These are phyloP conservation scores for Hypomontagnella submonticulosa DNA, from an alignment of 495 filamentous ascomycete species.

Conservation along the genomic window DNA sequence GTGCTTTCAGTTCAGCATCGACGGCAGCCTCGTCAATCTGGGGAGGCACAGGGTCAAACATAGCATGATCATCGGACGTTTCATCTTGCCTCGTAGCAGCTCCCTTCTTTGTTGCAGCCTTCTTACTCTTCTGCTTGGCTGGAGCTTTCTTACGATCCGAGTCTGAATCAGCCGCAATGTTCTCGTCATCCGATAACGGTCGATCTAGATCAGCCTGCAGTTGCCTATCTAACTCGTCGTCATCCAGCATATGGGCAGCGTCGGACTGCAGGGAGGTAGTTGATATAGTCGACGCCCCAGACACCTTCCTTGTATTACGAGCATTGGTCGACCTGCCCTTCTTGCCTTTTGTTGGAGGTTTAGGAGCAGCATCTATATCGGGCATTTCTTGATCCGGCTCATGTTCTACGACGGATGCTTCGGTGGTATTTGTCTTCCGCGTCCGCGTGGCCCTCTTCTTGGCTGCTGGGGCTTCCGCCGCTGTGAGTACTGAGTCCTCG, in stretches of 20 bases:
- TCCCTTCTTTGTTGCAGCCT: constrained; percentile 37
- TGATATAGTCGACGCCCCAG: constrained; percentile 55
- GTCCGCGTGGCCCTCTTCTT: constrained; percentile 74
- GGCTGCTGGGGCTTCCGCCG: constrained; percentile 64
- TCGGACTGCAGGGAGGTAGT: constrained; percentile 52
- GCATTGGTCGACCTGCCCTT: constrained; percentile 49
- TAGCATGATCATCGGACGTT: constrained; percentile 49
- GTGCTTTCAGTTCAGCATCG: constrained; percentile 55
- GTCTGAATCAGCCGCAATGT: constrained; percentile 51
- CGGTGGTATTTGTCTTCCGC: constrained; percentile 48
- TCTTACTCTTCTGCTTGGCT: constrained; percentile 51
- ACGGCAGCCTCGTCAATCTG: constrained; percentile 59
- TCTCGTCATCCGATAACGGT: constrained; percentile 67
- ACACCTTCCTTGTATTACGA: constrained; percentile 64
- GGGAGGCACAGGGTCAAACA: constrained; percentile 56
- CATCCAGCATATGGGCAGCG: constrained; percentile 57
- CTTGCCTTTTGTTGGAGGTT: constrained; percentile 45
- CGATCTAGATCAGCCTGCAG: constrained; percentile 74
- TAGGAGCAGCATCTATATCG: constrained; percentile 43
- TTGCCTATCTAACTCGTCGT: constrained; percentile 76
- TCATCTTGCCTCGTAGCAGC: constrained; percentile 21
- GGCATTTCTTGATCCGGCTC: constrained; percentile 50
- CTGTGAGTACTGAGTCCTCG: constrained; percentile 54
- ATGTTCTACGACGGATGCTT: constrained; percentile 38
- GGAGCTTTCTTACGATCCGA: constrained; percentile 48